phyloP scores from a whole-genome alignment of 148 eudicot genomes.

The Rhododendron williamsianum region DNA sequence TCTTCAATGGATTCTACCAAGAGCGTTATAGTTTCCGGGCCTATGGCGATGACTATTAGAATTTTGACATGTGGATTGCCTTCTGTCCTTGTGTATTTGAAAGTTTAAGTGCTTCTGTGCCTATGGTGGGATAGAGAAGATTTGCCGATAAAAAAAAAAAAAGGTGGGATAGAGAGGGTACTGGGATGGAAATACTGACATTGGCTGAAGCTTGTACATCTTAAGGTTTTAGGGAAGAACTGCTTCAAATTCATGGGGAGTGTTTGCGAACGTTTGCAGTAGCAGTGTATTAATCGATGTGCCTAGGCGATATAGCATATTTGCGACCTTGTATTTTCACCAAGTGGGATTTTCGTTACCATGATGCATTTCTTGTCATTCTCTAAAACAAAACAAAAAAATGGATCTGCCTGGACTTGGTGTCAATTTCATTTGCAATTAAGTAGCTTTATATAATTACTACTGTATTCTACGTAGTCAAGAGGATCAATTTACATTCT shows the following conservation, averaged over 20 bases:
- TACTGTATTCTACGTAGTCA: not conserved
- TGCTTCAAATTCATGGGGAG: slow-evolving; percentile 1
- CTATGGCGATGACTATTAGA: slow-evolving; percentile 63
- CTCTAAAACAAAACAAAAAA: not conserved
- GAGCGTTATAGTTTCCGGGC: slow-evolving; percentile 90
- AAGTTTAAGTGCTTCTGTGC: not conserved
- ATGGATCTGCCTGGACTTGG: not conserved
- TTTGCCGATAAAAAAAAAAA: too few relatives aligned
- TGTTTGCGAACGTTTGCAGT: not conserved
- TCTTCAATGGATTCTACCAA: slow-evolving; percentile 79
- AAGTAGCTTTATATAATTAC: not conserved
- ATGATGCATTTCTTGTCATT: not conserved
- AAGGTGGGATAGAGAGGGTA: not conserved
- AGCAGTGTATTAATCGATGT: not conserved
- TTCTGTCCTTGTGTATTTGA: not conserved
- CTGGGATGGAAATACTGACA: not conserved
- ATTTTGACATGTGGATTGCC: not conserved
- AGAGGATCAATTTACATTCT: not conserved
- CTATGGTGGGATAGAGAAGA: not conserved
- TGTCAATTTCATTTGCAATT: not conserved
- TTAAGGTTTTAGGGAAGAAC: not conserved
- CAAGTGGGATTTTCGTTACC: not conserved
- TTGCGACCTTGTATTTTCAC: not conserved
- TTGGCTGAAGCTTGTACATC: not conserved
- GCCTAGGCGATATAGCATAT: not conserved